These are phyloP conservation scores for Saccharomycopsis synnaedendra DNA, from an alignment of 805 yeast species.

Conservation along the genomic window DNA sequence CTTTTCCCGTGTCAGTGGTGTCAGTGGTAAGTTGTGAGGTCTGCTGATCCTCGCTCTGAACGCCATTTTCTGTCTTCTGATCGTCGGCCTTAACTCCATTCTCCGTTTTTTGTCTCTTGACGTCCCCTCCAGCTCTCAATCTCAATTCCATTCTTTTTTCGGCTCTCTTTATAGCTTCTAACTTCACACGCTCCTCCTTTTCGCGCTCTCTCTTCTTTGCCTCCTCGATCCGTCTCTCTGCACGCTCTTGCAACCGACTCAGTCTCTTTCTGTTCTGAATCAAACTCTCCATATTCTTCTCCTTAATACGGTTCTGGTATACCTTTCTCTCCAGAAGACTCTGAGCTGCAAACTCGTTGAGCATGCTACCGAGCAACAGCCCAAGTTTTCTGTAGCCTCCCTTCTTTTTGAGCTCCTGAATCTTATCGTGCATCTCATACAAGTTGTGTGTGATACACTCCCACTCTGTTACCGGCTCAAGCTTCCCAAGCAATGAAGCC, in stretches of 20 bases:
- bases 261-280: conserved; percentile 65
- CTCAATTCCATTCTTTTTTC: conserved; percentile 14
- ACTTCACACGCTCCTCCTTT: conserved; percentile 5
- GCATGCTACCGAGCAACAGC: conserved; percentile 22
- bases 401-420: conserved; percentile 21
- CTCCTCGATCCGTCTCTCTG: conserved; percentile 39
- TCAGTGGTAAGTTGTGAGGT: no score
- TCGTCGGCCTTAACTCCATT: no score
- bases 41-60: no score
- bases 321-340: conserved; percentile 46
- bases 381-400: conserved; percentile 22
- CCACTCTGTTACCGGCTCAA: conserved; percentile 31
- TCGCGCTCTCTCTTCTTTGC: conserved; percentile 24
- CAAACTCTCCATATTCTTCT: conserved; percentile 49
- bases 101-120: no score
- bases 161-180: conserved; percentile 15
- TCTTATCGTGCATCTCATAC: conserved; percentile 29
- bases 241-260: conserved; percentile 60
- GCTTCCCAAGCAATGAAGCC: conserved; percentile 19
- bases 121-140: neutral
- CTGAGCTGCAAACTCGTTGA: conserved; percentile 27
- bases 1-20: no score
- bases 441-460: conserved; percentile 32
- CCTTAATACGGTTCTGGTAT: conserved; percentile 45
- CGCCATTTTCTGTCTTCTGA: no score